phyloP scores from a whole-genome alignment of 345 rosid genomes.

The Hirschfeldia incana region DNA sequence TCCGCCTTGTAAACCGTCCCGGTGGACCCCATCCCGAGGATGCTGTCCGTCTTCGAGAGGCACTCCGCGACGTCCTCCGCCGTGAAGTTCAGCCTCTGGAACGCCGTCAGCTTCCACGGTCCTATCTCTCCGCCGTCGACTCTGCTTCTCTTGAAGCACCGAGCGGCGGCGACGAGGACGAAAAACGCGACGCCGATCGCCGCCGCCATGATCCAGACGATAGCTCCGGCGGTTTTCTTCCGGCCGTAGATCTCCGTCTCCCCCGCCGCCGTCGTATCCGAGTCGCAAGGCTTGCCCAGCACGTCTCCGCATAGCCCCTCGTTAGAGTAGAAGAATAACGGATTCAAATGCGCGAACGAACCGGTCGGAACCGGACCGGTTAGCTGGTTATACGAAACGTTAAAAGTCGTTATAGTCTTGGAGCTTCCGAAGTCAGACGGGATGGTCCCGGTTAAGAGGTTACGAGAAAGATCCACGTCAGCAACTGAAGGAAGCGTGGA shows the following conservation, averaged over 20 bases:
- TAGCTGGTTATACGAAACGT: constrained; percentile 74
- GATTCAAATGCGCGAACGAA: constrained; percentile 66
- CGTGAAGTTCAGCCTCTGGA: constrained; percentile 83
- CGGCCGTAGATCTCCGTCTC: constrained; percentile 34
- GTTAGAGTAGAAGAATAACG: constrained; percentile 75
- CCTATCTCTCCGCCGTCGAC: constrained; percentile 53
- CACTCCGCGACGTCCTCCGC: constrained; percentile 89
- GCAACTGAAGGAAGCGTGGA: constrained; percentile 71
- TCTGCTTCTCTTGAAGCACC: constrained; percentile 63
- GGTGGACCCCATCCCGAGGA: constrained; percentile 91
- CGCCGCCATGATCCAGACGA: constrained; percentile 92
- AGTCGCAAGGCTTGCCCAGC: constrained; percentile 56
- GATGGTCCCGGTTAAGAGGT: constrained; percentile 76
- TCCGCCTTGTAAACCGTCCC: constrained; percentile 93
- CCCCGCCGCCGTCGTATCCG: constrained; percentile 11
- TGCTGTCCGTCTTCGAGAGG: constrained; percentile 63
- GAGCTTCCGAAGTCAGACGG: constrained; percentile 83
- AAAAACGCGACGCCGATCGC: constrained; percentile 78
- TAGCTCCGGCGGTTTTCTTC: constrained; percentile 72
- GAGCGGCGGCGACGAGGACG: constrained; percentile 68
- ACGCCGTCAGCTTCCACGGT: constrained; percentile 93
- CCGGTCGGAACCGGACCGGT: constrained; percentile 81
- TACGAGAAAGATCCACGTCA: constrained; percentile 76
- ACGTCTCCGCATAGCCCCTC: constrained; percentile 77
- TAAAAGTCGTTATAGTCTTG: constrained; percentile 69